Base-by-base conservation (phyloP, 805 yeast genomes). In the Huiozyma sinensis region DNA sequence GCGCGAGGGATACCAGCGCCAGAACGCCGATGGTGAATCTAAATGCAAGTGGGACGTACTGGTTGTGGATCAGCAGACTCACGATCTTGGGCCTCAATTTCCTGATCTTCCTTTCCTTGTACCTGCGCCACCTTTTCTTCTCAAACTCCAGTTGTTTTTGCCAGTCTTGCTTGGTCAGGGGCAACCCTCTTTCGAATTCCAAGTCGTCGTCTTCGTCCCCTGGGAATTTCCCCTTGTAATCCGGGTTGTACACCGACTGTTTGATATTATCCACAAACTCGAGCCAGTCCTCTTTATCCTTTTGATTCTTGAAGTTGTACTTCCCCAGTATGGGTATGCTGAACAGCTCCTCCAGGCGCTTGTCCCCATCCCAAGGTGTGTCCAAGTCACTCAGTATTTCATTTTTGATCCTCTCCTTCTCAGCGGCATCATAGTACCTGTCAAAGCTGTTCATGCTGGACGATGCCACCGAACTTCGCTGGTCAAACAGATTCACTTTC, bases 11-110 rank as follows among this genome's bases (percentile, higher is more conserved):
- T 33, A 79, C 64, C 0, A 76, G 64, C 9, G 86, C 77, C 37
- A 87, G 70, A 10, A 77, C 51, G 33, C 79, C 68, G 29, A 78
- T 77, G 34, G 75, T 63, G 2, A 79, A 57, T 49, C 98, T 68
- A 49, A 90, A 73, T 27, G 82, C 71, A 41, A 90, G 67, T 1
- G 97, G 96, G 9, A 88, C 71, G 52, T 84, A 81, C 13, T 95
- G 89, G 58, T 84, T 87, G 49, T 77, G 76, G 44, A 84, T 71
- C 31, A 89, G 65, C 28, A 82, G 65, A 38, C 79, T 69, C 44
- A 68, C 68, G 8, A 88, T 52, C 31, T 73, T 69, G 2, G 92
- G 85, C 44, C 73, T 67, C 77, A 86, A 73, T 50, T 76, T 77
- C 44, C 74, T 75, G 47, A 80, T 69, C 73, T 81, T 56, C 69